Percentiles rank a stretch among this genome's conserved stretches.
phyloP scores from a whole-genome alignment of 2,329 filamentous ascomycete species.

The Curvularia sp. region DNA sequence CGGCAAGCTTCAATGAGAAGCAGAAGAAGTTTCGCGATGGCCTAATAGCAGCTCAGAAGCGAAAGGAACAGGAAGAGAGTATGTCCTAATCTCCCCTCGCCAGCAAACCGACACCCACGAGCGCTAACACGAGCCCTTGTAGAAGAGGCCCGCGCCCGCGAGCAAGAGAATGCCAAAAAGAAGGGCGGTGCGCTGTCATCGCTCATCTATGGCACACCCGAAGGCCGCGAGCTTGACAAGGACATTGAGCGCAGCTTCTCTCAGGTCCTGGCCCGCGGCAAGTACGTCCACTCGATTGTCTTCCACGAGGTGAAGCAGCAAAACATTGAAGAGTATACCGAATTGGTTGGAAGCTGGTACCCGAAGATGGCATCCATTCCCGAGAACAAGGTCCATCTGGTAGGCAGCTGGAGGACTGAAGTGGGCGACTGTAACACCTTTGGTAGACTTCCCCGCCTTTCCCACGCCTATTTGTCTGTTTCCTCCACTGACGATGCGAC shows the following conservation, averaged over 20 bases:
- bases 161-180: slow-evolving; percentile 67
- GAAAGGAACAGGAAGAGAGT: slow-evolving; percentile 85
- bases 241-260: slow-evolving; percentile 97
- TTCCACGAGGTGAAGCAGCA: slow-evolving; percentile 96
- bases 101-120: slow-evolving; percentile 48
- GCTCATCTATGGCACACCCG: slow-evolving; percentile 95
- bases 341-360: slow-evolving; percentile 90
- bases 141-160: slow-evolving; percentile 65
- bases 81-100: slow-evolving; percentile 58
- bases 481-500: slow-evolving; percentile 14
- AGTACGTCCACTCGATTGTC: slow-evolving; percentile 98
- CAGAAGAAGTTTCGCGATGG: slow-evolving; percentile 88
- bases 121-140: slow-evolving; percentile 56
- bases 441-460: slow-evolving; percentile 63
- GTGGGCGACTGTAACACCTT: slow-evolving; percentile 98
- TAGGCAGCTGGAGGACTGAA: slow-evolving; percentile 97
- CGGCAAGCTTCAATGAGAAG: slow-evolving; percentile 78
- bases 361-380: slow-evolving; percentile 83
- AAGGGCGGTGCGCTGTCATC: slow-evolving; percentile 75
- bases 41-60: slow-evolving; percentile 76
- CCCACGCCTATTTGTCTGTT: neutral
- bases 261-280: slow-evolving; percentile 91
- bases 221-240: slow-evolving; percentile 90
- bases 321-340: slow-evolving; percentile 92
- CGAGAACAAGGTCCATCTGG: slow-evolving; percentile 93